A percentile compares a stretch with the other conserved stretches of the same genome.
These are phyloP conservation scores for Ogataea henricii DNA, from an alignment of 805 yeast genomes.

Conservation along the genomic window DNA sequence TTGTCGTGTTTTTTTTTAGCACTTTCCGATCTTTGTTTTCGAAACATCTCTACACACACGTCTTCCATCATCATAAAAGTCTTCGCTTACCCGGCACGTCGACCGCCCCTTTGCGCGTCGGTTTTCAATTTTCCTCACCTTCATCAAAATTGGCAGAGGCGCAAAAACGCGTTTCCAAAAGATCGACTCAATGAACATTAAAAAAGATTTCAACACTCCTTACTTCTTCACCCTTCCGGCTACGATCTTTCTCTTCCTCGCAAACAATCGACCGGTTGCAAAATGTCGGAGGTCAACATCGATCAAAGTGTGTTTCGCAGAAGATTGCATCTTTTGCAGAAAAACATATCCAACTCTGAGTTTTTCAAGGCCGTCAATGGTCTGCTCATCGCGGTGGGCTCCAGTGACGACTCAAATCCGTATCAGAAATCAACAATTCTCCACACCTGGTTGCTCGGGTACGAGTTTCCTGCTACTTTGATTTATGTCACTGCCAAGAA, in stretches of 20 bases:
- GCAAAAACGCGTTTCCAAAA: slow-evolving; percentile 6
- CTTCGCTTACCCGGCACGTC: slow-evolving; percentile 8
- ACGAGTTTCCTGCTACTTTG: slow-evolving; percentile 93
- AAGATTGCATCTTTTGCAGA: slow-evolving; percentile 48
- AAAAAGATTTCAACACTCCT: neutral
- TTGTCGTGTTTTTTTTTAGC: slow-evolving; percentile 5
- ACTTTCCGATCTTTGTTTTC: neutral
- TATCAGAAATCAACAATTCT: slow-evolving; percentile 84
- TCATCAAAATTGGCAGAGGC: slow-evolving; percentile 1
- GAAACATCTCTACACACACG: neutral
- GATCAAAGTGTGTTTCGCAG: slow-evolving; percentile 55
- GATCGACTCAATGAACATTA: neutral
- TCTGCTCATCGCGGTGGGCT: slow-evolving; percentile 73
- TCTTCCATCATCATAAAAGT: no score
- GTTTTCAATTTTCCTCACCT: neutral
- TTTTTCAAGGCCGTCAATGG: slow-evolving; percentile 48
- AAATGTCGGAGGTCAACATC: slow-evolving; percentile 61
- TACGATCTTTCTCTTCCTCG: neutral
- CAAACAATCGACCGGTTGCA: neutral
- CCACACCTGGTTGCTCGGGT: slow-evolving; percentile 91
- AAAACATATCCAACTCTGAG: slow-evolving; percentile 32
- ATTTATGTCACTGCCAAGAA: slow-evolving; percentile 62
- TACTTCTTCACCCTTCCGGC: neutral
- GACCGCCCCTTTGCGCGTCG: slow-evolving; percentile 8
- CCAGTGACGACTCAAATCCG: slow-evolving; percentile 84